Evolutionary conservation across 2,329 filamentous ascomycete genomes (phyloP), one percentile per base, ranked within the genome.

Genomic region (Ophiostoma novo-ulmi): DNA sequence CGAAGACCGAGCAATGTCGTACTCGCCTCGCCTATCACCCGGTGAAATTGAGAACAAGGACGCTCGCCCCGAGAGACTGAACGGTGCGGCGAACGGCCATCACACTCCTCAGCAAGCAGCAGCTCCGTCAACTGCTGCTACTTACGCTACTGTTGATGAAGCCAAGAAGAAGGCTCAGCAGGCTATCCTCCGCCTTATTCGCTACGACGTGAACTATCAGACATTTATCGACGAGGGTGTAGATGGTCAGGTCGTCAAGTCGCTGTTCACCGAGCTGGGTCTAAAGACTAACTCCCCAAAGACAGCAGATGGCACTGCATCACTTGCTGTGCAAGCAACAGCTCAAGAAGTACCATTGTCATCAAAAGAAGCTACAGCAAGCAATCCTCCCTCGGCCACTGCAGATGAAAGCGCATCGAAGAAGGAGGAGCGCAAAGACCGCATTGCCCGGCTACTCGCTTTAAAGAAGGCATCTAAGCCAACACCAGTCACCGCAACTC

Each of bases 401-500:
- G 61, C 61, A 11, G 61, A 38, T 8, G 61, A n/a, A 8, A 38
- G 61, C 35, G 17, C 61, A 5, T 20, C 31, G 8, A 72, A 74
- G 31, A 65, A 71, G n/a, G 83, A 91, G 73, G 88, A 91, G 76
- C 85, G 91, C 31, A 92, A 91, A 75, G 91, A 93, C 74, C 87
- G 91, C 61, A 92, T 94, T 72, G 91, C 91, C 4, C 87, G 89
- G 67, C 84, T 93, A 70, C 83, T 93, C 70, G 91, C 91, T n/a
- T 88, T 87, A 1, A 93, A 91, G 77, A 93, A 91, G 77, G 85
- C 85, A 2, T 63, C 73, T 3, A 74, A 74, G 35, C 69, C 73
- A 2, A 31, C 55, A 10, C 35, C 70, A 5, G 35, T n/a, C 14
- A 20, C 63, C 6, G 36, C 63, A 65, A 20, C 61, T 1, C 14